Evolutionary conservation across 768 basidiomycete species (phyloP), one percentile per base, ranked within the genome.

Genomic region (Neoboletus subvelutipes): DNA sequence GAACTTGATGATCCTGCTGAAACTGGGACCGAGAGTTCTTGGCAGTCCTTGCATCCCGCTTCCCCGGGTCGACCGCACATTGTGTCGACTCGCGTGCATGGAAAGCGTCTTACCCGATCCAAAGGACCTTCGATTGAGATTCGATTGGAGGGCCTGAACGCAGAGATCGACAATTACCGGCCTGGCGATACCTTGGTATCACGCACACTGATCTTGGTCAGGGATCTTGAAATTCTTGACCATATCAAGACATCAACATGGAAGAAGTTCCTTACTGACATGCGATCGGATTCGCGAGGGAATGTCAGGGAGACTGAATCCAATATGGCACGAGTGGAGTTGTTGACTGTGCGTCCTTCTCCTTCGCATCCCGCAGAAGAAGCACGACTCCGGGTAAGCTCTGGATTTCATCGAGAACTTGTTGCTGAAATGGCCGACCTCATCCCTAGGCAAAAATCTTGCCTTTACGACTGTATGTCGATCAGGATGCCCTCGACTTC

Each of bases 201-300:
- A 3, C 78, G 88, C 51, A 80, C 84, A 2, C 78, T 90, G 46
- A 81, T 83, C 15, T 85, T 85, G 12, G 78, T 94, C 50, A 80
- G 75, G 56, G 84, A 92, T 58, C 64, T 93, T 20, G 93, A 97
- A 72, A 97, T 98, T 57, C 76, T 98, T 50, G 97, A 99, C 71
- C 95, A 97, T 67, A 94, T 99, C 78, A 94, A 92, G 77, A 95
- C 94, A 0, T 98, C 94, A 10, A 98, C 97, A 0, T 99, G 97
- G 97, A 90, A 87, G 75, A 98, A 96, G 71, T 98, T 99, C 71
- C 75, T 99, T 57, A 95, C 94, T 4, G 84, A 85, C 52, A 78
- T 97, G 67, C 83, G 88, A 39, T 80, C 88, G 8, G 94, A 96
- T 73, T 86, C 90, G 17, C 83, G 83, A 54, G 96, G 96, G 0